phyloP scores from a whole-genome alignment of 2,329 filamentous ascomycete species.

The Periconia macrospinosa region DNA sequence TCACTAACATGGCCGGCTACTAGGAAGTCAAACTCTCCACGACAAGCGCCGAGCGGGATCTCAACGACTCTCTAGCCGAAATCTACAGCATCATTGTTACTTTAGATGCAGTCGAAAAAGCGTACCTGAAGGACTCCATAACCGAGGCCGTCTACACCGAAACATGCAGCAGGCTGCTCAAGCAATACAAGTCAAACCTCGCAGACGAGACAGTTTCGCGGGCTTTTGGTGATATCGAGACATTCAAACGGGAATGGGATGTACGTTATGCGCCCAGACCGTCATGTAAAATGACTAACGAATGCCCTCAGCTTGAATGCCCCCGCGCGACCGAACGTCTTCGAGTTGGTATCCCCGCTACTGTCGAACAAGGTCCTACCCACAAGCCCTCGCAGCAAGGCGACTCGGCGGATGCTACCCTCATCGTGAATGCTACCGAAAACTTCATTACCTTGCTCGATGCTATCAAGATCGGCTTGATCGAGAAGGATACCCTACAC shows the following conservation, averaged over 20 bases:
- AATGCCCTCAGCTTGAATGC: conserved; percentile 73
- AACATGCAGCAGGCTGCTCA: conserved; percentile 88
- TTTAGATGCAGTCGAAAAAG: conserved; percentile 92
- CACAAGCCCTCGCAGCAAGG: conserved; percentile 44
- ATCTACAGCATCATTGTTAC: conserved; percentile 98
- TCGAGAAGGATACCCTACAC: conserved; percentile 96
- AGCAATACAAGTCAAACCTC: conserved; percentile 95
- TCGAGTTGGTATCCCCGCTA: conserved; percentile 89
- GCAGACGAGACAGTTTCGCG: conserved; percentile 87
- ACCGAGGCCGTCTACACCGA: conserved; percentile 92
- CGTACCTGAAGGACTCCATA: conserved; percentile 93
- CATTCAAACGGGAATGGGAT: conserved; percentile 90
- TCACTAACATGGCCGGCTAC: conserved; percentile 1
- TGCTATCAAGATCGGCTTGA: conserved; percentile 85
- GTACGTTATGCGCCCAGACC: conserved; percentile 55
- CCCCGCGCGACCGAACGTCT: conserved; percentile 91
- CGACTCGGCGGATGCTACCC: conserved; percentile 55
- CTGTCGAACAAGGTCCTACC: conserved; percentile 62
- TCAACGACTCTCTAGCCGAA: conserved; percentile 94
- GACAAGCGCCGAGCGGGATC: conserved; percentile 83
- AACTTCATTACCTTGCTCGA: conserved; percentile 99
- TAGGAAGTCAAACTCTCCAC: conserved; percentile 92
- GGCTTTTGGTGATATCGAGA: conserved; percentile 84
- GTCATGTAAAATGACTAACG: neutral
- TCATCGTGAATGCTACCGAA: conserved; percentile 90